phyloP scores from a whole-genome alignment of 2,329 filamentous ascomycete species.

The Talaromyces pinophilus region DNA sequence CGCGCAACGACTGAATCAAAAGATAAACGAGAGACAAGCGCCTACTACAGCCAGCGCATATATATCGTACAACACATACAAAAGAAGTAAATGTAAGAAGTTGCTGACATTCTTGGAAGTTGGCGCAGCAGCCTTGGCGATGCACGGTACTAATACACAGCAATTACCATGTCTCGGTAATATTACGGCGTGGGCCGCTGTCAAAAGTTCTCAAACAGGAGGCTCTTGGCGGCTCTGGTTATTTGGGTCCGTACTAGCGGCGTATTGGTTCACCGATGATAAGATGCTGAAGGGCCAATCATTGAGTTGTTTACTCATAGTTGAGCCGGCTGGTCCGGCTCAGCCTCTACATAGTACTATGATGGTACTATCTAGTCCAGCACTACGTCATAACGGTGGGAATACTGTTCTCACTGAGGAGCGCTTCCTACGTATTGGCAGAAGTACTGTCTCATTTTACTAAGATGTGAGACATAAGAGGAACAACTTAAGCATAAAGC shows the following conservation, averaged over 20 bases:
- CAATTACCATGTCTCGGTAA: constrained; percentile 2
- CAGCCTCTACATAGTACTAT: not conserved
- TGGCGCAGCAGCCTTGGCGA: constrained; percentile 22
- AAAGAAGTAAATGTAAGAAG: not conserved
- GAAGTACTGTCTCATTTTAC: not conserved
- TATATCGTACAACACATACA: not conserved
- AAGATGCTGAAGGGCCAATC: not conserved
- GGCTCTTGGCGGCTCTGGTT: not conserved
- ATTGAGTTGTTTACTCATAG: not conserved
- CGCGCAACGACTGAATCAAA: not conserved
- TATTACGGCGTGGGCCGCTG: not conserved
- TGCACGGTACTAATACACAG: not conserved
- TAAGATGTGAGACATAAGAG: not conserved
- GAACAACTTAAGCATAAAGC: not conserved
- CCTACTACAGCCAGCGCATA: not conserved
- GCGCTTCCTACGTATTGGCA: not conserved
- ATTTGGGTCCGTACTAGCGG: not conserved
- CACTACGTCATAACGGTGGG: not conserved
- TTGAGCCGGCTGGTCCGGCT: not conserved
- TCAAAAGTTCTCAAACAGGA: not conserved
- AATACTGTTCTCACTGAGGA: not conserved
- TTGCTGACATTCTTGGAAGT: constrained; percentile 1
- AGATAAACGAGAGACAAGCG: constrained; percentile 7
- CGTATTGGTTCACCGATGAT: not conserved
- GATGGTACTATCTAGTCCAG: not conserved